Base-by-base conservation (phyloP, 2,329 filamentous ascomycete species). In the Thielaviopsis populi region DNA sequence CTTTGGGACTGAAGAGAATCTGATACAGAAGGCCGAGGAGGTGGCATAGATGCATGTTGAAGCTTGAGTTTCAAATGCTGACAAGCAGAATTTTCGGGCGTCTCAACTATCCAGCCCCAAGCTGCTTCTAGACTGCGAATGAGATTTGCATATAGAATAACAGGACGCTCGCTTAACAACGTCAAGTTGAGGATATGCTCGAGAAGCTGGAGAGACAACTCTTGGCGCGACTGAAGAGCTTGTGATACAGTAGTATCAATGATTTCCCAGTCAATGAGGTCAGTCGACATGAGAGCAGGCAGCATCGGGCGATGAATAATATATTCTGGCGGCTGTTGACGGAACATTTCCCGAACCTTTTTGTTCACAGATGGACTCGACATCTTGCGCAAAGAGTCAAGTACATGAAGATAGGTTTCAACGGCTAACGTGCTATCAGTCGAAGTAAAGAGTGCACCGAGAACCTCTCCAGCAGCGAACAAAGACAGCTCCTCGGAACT, bases 131-230 rank as follows among this genome's bases (percentile, higher is more conserved):
- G 79, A 65, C 89, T 95, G 67, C 84, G 82, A 6, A 89, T 85
- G 70, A 96, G 95, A 74, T 97, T 91, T 1, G 91, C 85, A 69
- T 90, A 88, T 59, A 96, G 77, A 0, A 87, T 88, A 46, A 87
- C 82, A 0, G 90, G 89, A 54, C 85, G 83, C 59, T 91, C 88
- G 68, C 83, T 88, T 60, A 95, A 81, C 8, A 96, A 76, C 0
- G 91, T 83, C 53, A 89, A 82, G 68, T 94, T 87, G 67, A 96
- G 78, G 53, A 96, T 78, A 53, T 85, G 84, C 61, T 86, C 84
- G n/a, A 97, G 79, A 71, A 95, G 88, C 64, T 90, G 84, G 2
- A 96, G 75, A 1, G 88, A 89, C 24, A 81, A 80, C 7, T 84
- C 80, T 67, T 91, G 89, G 65, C 84, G 84, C 64, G 86, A 80